Evolutionary conservation across 345 rosid genomes (phyloP), one percentile per base, ranked within the genome.

Genomic region (Brassica juncea): DNA sequence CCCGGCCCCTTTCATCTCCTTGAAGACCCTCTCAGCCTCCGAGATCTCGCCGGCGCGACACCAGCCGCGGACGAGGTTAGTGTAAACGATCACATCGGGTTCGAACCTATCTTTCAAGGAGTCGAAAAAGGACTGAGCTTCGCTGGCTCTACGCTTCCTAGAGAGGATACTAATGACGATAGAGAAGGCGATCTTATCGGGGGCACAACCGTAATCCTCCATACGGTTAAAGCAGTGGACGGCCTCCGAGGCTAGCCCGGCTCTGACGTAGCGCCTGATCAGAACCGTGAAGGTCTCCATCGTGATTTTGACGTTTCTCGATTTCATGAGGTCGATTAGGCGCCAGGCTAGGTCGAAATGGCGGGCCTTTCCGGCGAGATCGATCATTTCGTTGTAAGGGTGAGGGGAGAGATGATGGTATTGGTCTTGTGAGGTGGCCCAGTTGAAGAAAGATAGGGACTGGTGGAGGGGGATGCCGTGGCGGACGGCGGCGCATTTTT

Each of bases 211-310:
- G 71, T 93, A 93, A 34, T 95, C 98, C 84, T 95, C 99, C 98
- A 95, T 93, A 0, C 96, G 92, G 34, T 93, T 90, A 71, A 95
- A 93, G 6, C 94, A 88, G 82, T 88, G 94, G n/a, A 91, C 89
- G 1, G 99, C 99, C 86, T 95, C 99, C 2, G 86, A 86, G 10
- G 93, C 84, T 81, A 95, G 52, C 37, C 98, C 98, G 12, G 98
- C 97, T 82, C 89, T 88, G 75, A 89, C 93, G 19, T 91, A 95
- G 11, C 99, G 96, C 67, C 98, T 87, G 27, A 95, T 76, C 1
- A 95, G 82, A 74, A 87, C 83, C 68, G 94, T 84, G 84, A 93
- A 95, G 1, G 97, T 89, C 14, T 83, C 86, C 0, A 86, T 58
- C 0, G 88, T 76, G 31, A 93, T 77, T n/a, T 82, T 83, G 0